phyloP scores from a whole-genome alignment of 2,329 filamentous ascomycete genomes.

The Acrodontium crateriforme region DNA sequence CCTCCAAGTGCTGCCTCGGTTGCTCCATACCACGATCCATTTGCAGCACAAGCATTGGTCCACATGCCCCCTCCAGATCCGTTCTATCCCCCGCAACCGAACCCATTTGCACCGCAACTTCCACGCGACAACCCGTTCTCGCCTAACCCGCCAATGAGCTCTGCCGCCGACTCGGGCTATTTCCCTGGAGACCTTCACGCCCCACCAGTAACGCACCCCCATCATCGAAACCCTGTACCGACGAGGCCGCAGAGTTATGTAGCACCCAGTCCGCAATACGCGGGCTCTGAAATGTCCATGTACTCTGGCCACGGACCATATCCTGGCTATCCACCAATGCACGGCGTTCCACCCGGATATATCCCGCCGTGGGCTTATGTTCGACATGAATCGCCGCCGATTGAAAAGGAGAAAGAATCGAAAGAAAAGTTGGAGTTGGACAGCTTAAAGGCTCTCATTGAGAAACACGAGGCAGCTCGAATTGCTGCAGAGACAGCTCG shows the following conservation, averaged over 20 bases:
- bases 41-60: slow-evolving; percentile 14
- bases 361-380: slow-evolving; percentile 3
- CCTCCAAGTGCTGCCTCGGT: slow-evolving; percentile 16
- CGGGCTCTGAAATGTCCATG: slow-evolving; percentile 15
- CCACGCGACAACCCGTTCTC: slow-evolving; percentile 18
- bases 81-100: slow-evolving; percentile 24
- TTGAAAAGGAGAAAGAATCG: slow-evolving; percentile 10
- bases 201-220: slow-evolving; percentile 8
- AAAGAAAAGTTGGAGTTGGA: slow-evolving; percentile 17
- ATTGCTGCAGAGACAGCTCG: slow-evolving; percentile 22
- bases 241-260: slow-evolving; percentile 17
- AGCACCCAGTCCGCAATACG: slow-evolving; percentile 13
- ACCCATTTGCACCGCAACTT: slow-evolving; percentile 25
- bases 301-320: slow-evolving; percentile 10
- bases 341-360: slow-evolving; percentile 3
- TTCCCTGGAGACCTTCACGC: slow-evolving; percentile 19
- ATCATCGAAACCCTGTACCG: slow-evolving; percentile 12
- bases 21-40: slow-evolving; percentile 12
- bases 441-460: slow-evolving; percentile 26
- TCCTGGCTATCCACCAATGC: slow-evolving; percentile 9
- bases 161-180: slow-evolving; percentile 19
- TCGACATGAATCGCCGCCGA: slow-evolving; percentile 9
- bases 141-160: slow-evolving; percentile 18
- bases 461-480: slow-evolving; percentile 29
- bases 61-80: slow-evolving; percentile 20